phyloP scores from a whole-genome alignment of 768 basidiomycete species.

The Psilocybe sp. region DNA sequence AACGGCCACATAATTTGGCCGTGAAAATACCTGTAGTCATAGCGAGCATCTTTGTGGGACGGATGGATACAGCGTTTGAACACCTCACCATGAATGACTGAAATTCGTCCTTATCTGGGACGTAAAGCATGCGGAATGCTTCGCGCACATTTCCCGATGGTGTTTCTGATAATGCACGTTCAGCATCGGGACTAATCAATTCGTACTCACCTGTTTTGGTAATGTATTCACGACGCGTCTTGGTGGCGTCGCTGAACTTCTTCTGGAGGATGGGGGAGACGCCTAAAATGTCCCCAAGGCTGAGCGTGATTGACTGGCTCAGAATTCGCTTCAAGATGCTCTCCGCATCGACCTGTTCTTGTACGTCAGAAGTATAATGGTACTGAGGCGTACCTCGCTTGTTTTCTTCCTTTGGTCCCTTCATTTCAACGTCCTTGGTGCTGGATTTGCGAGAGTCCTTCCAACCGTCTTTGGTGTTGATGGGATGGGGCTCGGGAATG shows the following conservation, averaged over 20 bases:
- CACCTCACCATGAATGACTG: conserved; percentile 5
- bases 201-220: conserved; percentile 9
- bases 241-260: conserved; percentile 5
- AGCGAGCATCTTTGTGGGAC: conserved; percentile 7
- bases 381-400: neutral
- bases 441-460: too few relatives aligned
- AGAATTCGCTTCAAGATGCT: neutral
- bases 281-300: neutral
- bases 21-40: conserved; percentile 12
- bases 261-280: conserved; percentile 8
- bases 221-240: conserved; percentile 6
- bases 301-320: neutral
- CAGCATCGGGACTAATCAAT: neutral
- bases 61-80: conserved; percentile 1
- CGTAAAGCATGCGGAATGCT: neutral
- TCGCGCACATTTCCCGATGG: neutral
- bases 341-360: conserved; percentile 2
- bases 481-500: too few relatives aligned
- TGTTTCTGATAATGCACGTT: neutral
- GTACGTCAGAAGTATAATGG: conserved; percentile 8
- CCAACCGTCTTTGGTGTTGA: too few relatives aligned
- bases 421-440: neutral
- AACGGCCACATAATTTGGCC: conserved; percentile 5
- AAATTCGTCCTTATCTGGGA: neutral
- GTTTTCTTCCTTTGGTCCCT: neutral